Evolutionary conservation across 2,329 filamentous ascomycete species (phyloP), one percentile per base, ranked within the genome.

Genomic region (Xylaria sp.): DNA sequence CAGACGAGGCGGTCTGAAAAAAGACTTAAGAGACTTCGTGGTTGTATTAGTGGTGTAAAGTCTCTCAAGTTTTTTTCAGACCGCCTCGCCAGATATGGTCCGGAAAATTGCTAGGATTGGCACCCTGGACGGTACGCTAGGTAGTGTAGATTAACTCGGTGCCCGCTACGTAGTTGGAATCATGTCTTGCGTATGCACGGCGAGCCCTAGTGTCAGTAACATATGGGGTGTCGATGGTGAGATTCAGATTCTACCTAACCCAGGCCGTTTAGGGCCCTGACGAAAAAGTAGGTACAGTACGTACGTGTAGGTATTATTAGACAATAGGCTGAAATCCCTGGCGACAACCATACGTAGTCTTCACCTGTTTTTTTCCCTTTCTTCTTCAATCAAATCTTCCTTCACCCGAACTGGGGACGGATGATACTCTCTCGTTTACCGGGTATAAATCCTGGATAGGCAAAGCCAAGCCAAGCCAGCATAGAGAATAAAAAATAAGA

Each of bases 281-380:
- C 10, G 39, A 57, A 15, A 6, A 31, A 28, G 25, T 18, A 54
- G 3, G 28, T 28, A 28, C 28, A 4, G 28, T 28, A 28, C 28
- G 28, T 28, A 6, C 28, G 28, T 28, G 28, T 28, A 28, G 12
- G 63, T 46, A 50, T 65, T 44, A 64, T 59, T 64, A 55, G 60
- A 51, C 55, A 50, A 69, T 58, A 58, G 63, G 63, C 57, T 69
- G 66, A 66, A 65, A 69, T 69, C 55, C 25, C 55, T 55, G 39
- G 28, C 54, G 54, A 54, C 44, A 25, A 56, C 39, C 51, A 46
- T 39, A 23, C 51, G 46, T 39, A 23, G 15, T 44, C 7, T 23
- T 41, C 4, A 23, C n/a, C 37, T 37, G 28, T 51, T 13, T 51
- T 13, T 25, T 13, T 28, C 3, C 28, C 28, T 4, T 28, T 28